phyloP scores from a whole-genome alignment of 1,139 yeast species.

The Starmera stellimalicola region DNA sequence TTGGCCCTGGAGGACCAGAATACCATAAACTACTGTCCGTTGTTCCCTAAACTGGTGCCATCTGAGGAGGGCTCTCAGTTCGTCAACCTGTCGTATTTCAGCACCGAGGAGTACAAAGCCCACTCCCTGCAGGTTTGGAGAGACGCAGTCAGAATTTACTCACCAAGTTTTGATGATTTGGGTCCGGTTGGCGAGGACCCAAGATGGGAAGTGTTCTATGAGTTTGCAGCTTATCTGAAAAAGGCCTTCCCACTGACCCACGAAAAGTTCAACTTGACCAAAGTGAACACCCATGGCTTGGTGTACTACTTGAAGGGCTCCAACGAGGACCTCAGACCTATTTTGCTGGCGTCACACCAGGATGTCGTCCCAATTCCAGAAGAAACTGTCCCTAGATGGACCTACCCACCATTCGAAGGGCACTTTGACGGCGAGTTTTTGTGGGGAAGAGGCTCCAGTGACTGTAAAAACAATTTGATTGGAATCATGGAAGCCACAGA shows the following conservation, averaged over 20 bases:
- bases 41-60: conserved; percentile 1
- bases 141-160: conserved; percentile 50
- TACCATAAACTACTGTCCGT: conserved; percentile 1
- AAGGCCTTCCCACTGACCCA: conserved; percentile 34
- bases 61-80: not conserved
- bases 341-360: conserved; percentile 64
- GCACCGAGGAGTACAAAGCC: not conserved
- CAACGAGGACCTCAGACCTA: conserved; percentile 44
- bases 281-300: conserved; percentile 56
- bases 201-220: conserved; percentile 24
- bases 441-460: conserved; percentile 60
- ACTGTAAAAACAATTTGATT: conserved; percentile 50
- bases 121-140: conserved; percentile 1
- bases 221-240: conserved; percentile 32
- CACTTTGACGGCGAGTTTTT: conserved; percentile 48
- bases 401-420: conserved; percentile 58
- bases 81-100: not conserved
- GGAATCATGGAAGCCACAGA: conserved; percentile 52
- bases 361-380: conserved; percentile 75
- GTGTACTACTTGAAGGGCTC: conserved; percentile 61
- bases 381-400: conserved; percentile 51
- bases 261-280: conserved; percentile 26
- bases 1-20: no score
- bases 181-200: conserved; percentile 25
- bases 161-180: conserved; percentile 37